Percentiles rank a stretch among this genome's conserved stretches.
phyloP scores from a whole-genome alignment of 2,329 filamentous ascomycete species.

The Ilyonectria robusta region DNA sequence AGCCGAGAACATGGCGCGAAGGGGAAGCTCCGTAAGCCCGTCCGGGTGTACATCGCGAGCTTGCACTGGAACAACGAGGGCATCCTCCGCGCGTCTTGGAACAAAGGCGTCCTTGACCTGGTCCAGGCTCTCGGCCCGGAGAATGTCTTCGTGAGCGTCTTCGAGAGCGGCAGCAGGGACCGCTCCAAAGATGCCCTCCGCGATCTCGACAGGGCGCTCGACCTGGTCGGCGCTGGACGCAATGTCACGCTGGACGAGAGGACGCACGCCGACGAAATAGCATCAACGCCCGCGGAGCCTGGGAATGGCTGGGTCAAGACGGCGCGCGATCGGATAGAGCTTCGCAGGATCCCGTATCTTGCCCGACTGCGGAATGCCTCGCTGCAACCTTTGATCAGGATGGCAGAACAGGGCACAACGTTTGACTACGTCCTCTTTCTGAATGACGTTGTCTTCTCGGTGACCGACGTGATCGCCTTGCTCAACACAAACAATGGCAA shows the following conservation, averaged over 20 bases:
- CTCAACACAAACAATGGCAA: constrained; percentile 68
- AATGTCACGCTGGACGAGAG: constrained; percentile 69
- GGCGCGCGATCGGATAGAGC: constrained; percentile 63
- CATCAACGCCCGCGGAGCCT: constrained; percentile 49
- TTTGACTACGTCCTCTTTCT: constrained; percentile 72
- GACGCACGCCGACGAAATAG: constrained; percentile 71
- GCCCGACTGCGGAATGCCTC: constrained; percentile 74
- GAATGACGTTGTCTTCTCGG: constrained; percentile 73
- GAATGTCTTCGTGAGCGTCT: constrained; percentile 76
- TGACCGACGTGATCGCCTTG: constrained; percentile 66
- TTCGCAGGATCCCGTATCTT: constrained; percentile 78
- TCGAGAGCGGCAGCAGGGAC: constrained; percentile 78
- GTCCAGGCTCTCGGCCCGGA: constrained; percentile 68
- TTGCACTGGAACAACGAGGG: constrained; percentile 77
- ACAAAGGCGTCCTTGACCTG: constrained; percentile 68
- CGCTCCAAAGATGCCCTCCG: constrained; percentile 73
- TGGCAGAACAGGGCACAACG: constrained; percentile 61
- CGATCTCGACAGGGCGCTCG: constrained; percentile 68
- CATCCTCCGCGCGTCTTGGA: constrained; percentile 74
- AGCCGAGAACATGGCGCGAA: not conserved
- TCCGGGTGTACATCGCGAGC: constrained; percentile 73
- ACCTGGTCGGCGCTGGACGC: constrained; percentile 63
- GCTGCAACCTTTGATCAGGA: constrained; percentile 68
- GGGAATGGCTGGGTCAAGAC: constrained; percentile 74
- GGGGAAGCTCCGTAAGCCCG: not conserved